Conservation (phyloP, 805 yeast genomes). For the Starmerella potacharoeniae region DNA sequence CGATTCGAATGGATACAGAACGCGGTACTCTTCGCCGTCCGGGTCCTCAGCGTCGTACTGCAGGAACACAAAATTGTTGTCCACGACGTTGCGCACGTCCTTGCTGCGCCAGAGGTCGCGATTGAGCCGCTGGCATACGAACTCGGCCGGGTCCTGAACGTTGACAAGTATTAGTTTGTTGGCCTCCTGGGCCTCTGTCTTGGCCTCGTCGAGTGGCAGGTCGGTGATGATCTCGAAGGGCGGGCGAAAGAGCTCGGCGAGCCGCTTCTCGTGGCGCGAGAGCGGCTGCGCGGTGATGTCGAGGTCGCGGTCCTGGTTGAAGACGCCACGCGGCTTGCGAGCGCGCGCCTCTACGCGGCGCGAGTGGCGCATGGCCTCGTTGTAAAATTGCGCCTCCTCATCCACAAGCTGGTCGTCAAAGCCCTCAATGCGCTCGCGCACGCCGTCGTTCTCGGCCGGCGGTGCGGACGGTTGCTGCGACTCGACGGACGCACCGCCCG, state of each 20-base stretch:
- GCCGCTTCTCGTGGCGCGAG: slow-evolving; percentile 37
- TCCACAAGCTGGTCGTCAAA: slow-evolving; percentile 68
- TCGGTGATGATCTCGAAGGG: slow-evolving; percentile 81
- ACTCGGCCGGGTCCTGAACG: slow-evolving; percentile 75
- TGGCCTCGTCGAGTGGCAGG: slow-evolving; percentile 63
- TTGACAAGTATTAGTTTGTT: slow-evolving; percentile 79
- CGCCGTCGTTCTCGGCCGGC: slow-evolving; percentile 35
- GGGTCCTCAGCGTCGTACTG: slow-evolving; percentile 75
- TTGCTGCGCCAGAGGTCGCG: slow-evolving; percentile 83
- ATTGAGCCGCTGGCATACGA: slow-evolving; percentile 78
- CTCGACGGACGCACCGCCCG: slow-evolving; percentile 33
- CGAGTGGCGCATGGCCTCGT: slow-evolving; percentile 18
- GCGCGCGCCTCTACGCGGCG: slow-evolving; percentile 18
- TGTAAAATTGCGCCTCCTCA: slow-evolving; percentile 24
- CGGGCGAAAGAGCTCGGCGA: slow-evolving; percentile 79
- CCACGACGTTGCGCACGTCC: slow-evolving; percentile 51
- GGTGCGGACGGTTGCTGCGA: slow-evolving; percentile 51
- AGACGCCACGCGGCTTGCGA: slow-evolving; percentile 32
- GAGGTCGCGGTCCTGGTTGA: slow-evolving; percentile 38
- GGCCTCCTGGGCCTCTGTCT: slow-evolving; percentile 46
- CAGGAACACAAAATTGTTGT: slow-evolving; percentile 62
- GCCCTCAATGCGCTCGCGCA: slow-evolving; percentile 70
- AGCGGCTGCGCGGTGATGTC: slow-evolving; percentile 11
- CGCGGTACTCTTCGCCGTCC: slow-evolving; percentile 57
- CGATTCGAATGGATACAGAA: slow-evolving; percentile 55